Conservation (phyloP, 2,329 filamentous ascomycete genomes). For the Epichloe glyceriae region DNA sequence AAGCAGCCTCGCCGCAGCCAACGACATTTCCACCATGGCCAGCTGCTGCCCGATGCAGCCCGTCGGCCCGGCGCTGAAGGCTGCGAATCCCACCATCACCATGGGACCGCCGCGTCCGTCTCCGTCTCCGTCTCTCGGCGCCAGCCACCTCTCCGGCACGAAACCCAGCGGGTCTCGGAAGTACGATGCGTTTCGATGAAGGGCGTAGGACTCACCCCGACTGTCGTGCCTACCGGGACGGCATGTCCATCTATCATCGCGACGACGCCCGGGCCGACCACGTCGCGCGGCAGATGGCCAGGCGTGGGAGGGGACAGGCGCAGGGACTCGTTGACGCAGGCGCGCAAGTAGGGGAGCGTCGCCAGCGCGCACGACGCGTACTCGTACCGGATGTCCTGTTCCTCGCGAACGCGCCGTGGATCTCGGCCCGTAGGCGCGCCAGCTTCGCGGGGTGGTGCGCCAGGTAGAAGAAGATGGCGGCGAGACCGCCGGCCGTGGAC, state of each 20-base stretch:
- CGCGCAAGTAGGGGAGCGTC: conserved; percentile 11
- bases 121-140: not conserved
- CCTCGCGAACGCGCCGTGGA: conserved; percentile 4
- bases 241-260: not conserved
- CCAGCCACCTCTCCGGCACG: conserved; percentile 5
- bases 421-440: conserved; percentile 7
- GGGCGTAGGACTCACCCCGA: not conserved
- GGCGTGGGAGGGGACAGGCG: conserved; percentile 12
- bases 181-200: conserved; percentile 1
- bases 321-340: conserved; percentile 13
- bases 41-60: conserved; percentile 3
- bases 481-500: conserved; percentile 9
- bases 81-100: not conserved
- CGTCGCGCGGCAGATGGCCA: conserved; percentile 9
- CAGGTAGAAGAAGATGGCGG: conserved; percentile 12
- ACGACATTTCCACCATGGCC: not conserved
- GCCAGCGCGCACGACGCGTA: conserved; percentile 1
- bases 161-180: conserved; percentile 1
- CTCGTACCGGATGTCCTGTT: not conserved
- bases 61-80: not conserved
- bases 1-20: not conserved
- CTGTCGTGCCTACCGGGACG: not conserved
- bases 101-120: not conserved
- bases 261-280: not conserved
- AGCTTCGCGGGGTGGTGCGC: conserved; percentile 5